Conservation (phyloP, 140 eudicot genomes). For the Erigeron philadelphicus region DNA sequence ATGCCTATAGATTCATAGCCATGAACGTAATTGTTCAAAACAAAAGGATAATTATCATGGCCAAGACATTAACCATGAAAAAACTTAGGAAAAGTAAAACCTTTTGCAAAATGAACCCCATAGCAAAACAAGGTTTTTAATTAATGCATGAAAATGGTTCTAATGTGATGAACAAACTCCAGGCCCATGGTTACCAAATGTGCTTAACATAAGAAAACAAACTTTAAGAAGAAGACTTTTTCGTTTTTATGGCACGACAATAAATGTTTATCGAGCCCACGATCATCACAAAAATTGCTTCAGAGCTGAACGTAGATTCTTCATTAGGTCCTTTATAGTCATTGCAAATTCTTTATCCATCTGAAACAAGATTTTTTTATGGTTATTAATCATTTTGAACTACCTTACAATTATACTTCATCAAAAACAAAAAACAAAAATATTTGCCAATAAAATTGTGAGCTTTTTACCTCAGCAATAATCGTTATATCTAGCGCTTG, state of each 20-base stretch:
- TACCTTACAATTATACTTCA: background rate
- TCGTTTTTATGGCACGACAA: background rate
- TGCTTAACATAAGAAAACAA: conserved; percentile 16
- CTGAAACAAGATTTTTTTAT: conserved; percentile 37
- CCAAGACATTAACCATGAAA: conserved; percentile 50
- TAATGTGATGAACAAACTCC: conserved; percentile 32
- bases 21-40: conserved; percentile 45
- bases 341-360: conserved; percentile 51
- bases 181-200: conserved; percentile 32
- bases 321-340: conserved; percentile 61
- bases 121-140: conserved; percentile 35
- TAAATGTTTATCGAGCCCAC: background rate
- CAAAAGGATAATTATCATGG: conserved; percentile 64
- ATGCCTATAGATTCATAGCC: conserved; percentile 33
- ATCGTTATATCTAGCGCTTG: conserved; percentile 58
- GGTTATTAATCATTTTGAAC: conserved; percentile 8
- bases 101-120: conserved; percentile 67
- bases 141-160: conserved; percentile 33
- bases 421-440: background rate
- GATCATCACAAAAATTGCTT: conserved; percentile 38
- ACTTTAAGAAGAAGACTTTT: background rate
- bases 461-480: conserved; percentile 56
- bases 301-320: conserved; percentile 52
- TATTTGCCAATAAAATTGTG: conserved; percentile 14
- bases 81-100: conserved; percentile 42